Conservation (phyloP, 352 stramenopile genomes). For the Globisporangium paroecandrum region DNA sequence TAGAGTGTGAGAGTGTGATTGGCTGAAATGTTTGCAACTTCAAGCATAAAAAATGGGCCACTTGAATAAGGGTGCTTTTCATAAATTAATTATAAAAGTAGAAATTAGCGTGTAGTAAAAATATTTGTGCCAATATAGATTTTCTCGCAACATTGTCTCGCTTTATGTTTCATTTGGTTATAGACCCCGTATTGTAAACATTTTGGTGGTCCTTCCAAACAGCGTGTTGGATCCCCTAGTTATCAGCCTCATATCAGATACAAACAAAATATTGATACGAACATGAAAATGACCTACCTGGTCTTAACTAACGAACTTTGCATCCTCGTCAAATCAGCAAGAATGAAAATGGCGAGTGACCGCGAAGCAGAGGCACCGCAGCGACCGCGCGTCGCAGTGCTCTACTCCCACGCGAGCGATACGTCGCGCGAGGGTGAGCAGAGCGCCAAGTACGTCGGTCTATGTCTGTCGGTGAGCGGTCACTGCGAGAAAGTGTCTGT, state of each 20-base stretch:
- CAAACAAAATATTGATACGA: not conserved
- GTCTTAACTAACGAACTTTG: not conserved
- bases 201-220: constrained; percentile 8
- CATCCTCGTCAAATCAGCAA: not conserved
- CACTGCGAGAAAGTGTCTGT: constrained; percentile 48
- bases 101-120: too few relatives aligned
- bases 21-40: constrained; percentile 16
- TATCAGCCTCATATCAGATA: not conserved
- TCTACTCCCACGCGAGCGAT: constrained; percentile 51
- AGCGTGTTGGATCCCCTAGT: constrained; percentile 4
- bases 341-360: not conserved
- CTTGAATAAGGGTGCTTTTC: not conserved
- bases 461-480: constrained; percentile 50
- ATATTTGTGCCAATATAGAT: too few relatives aligned
- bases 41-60: not conserved
- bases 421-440: constrained; percentile 53
- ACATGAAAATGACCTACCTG: not conserved
- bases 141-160: not conserved
- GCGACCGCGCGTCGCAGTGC: constrained; percentile 40
- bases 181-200: not conserved
- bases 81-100: not conserved
- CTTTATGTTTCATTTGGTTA: not conserved
- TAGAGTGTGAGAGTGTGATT: constrained; percentile 1
- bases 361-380: not conserved
- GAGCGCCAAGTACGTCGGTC: constrained; percentile 56